A percentile compares a stretch with the other conserved stretches of the same genome.
Conservation (phyloP, 108 stramenopile genomes). For the Nitzschia sp. region DNA sequence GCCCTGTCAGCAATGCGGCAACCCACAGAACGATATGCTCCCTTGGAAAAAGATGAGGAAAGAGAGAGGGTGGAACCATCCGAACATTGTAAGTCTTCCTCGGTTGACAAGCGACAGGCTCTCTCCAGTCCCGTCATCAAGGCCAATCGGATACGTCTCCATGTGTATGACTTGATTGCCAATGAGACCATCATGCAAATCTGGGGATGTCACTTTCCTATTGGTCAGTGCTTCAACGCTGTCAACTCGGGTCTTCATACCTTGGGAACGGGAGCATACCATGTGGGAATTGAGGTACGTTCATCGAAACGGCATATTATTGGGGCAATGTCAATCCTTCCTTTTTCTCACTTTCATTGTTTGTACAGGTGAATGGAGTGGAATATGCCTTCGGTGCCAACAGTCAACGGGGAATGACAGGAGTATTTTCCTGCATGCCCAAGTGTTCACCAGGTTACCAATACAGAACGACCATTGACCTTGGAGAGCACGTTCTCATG, state of each 20-base stretch:
- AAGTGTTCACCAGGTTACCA: slow-evolving; percentile 74
- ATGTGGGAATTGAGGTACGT: slow-evolving; percentile 76
- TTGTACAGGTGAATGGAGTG: slow-evolving; percentile 61
- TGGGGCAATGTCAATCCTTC: too few species aligned
- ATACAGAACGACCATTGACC: slow-evolving; percentile 68
- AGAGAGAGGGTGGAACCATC: not conserved
- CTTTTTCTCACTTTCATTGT: not conserved
- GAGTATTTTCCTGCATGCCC: slow-evolving; percentile 78
- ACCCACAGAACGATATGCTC: not conserved
- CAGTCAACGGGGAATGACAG: slow-evolving; percentile 58
- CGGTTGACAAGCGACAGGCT: not conserved
- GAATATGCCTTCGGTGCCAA: slow-evolving; percentile 82
- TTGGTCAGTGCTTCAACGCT: slow-evolving; percentile 71
- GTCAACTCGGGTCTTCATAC: slow-evolving; percentile 66
- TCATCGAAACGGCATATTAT: too few species aligned
- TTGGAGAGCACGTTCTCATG: slow-evolving; percentile 54
- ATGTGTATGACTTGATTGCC: slow-evolving; percentile 74
- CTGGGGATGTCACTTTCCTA: slow-evolving; percentile 68
- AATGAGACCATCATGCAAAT: slow-evolving; percentile 59
- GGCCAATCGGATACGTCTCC: slow-evolving; percentile 39
- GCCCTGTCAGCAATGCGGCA: not conserved
- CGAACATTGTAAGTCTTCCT: not conserved
- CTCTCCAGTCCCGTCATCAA: not conserved
- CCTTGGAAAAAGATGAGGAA: slow-evolving; percentile 8
- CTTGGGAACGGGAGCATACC: slow-evolving; percentile 80